Evolutionary conservation across 345 rosid genomes (phyloP), one percentile per base, ranked within the genome.

Genomic region (Eucalyptus paniculata): DNA sequence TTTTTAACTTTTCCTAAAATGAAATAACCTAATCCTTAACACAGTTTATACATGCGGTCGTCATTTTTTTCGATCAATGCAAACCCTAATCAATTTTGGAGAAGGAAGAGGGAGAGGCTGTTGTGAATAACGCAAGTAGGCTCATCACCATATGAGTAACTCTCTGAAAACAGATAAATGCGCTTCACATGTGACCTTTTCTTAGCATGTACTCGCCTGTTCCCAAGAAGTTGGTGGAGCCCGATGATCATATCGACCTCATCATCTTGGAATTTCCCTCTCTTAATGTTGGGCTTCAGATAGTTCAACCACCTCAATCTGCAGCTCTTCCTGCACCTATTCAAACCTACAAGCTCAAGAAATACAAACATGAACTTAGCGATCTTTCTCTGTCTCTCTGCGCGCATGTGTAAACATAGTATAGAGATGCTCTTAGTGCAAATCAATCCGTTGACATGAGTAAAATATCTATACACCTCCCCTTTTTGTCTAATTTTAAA

Each of bases 261-360:
- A 80, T 91, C 92, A 19, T 47, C 89, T 9, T 87, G 53, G 69
- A 91, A 89, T 44, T 88, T 85, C 60, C 92, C 44, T 42, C 44
- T 42, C 91, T 89, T 91, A 53, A 89, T 91, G 80, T 58, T 86
- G 30, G 91, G 92, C 32, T 88, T 91, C 45, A 91, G 87, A 88
- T 91, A 91, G 65, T 89, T 88, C 87, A 88, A 28, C 91, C 91
- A 90, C 86, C 91, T 67, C 86, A 90, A 51, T 60, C 88, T 89
- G 81, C 92, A 86, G 80, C 91, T 92, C 81, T 92, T 92, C 47
- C 88, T 87, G 77, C 91, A 91, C n/a, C 90, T 50, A 56, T 91
- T 86, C 45, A 91, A 54, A 8, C 91, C 91, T 91, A 80, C 15
- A 26, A 58, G n/a, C 67, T 58, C 44, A 42, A 42, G 44, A 42